These are phyloP conservation scores for Leccinum ponderosum DNA, from an alignment of 1,284 basidiomycete species.

Conservation along the genomic window DNA sequence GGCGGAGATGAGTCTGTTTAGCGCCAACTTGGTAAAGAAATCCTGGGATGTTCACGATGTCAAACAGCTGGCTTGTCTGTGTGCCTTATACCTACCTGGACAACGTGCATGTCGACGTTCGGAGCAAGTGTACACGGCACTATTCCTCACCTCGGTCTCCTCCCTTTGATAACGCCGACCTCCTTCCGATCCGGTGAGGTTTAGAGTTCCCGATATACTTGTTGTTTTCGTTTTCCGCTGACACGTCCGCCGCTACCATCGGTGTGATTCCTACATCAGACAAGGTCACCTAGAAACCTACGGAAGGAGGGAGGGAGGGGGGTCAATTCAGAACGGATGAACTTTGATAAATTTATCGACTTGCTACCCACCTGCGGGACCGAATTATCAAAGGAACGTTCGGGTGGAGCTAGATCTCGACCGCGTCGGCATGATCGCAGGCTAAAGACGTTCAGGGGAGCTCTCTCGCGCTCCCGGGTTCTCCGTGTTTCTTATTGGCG, in stretches of 20 bases:
- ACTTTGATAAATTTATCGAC: conserved; percentile 4
- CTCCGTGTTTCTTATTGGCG: neutral
- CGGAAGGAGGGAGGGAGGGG: neutral
- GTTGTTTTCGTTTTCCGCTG: conserved; percentile 1
- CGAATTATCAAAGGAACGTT: conserved; percentile 4
- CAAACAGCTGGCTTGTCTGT: neutral
- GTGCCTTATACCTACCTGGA: conserved; percentile 20
- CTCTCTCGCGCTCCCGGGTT: neutral
- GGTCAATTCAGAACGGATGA: neutral
- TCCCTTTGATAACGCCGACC: neutral
- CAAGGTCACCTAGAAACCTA: neutral
- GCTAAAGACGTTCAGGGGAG: neutral
- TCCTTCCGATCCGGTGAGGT: neutral
- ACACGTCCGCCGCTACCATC: neutral
- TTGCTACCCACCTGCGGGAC: conserved; percentile 8
- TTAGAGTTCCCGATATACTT: neutral
- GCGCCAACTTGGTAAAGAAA: conserved; percentile 7
- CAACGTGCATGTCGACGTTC: neutral
- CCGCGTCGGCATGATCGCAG: neutral
- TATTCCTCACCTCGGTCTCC: neutral
- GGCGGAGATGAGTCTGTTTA: conserved; percentile 1
- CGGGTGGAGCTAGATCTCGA: neutral
- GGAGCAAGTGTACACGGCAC: neutral
- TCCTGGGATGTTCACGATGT: neutral
- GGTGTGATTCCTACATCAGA: neutral